Percentiles rank a stretch among this genome's conserved stretches.
These are phyloP conservation scores for Ambrosia hybrid DNA, from an alignment of 140 eudicot genomes.

Conservation along the genomic window DNA sequence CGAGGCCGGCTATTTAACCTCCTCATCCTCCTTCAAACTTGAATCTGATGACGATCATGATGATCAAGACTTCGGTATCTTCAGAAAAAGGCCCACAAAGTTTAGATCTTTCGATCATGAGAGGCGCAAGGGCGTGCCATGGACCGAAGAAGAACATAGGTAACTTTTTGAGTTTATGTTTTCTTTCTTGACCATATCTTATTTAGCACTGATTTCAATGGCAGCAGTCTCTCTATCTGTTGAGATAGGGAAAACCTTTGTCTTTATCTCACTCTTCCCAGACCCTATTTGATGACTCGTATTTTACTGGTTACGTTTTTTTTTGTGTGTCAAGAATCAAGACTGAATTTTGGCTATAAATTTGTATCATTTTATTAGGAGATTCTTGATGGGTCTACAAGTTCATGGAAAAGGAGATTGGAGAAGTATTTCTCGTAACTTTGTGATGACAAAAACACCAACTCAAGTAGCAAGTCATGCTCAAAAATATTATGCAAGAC, in stretches of 20 bases:
- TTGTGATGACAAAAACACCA: slow-evolving; percentile 64
- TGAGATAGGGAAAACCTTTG: too few species aligned
- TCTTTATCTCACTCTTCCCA: too few species aligned
- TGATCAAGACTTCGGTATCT: slow-evolving; percentile 29
- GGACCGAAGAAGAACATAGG: slow-evolving; percentile 95
- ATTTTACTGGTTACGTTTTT: background rate
- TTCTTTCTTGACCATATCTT: background rate
- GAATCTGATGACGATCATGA: slow-evolving; percentile 47
- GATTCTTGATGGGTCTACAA: slow-evolving; percentile 68
- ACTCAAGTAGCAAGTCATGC: slow-evolving; percentile 94
- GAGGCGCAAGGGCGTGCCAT: slow-evolving; percentile 74
- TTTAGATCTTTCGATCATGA: slow-evolving; percentile 58
- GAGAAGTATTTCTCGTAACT: slow-evolving; percentile 78
- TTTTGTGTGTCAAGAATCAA: background rate
- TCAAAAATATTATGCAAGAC: slow-evolving; percentile 75
- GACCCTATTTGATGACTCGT: too few species aligned
- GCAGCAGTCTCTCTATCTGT: too few species aligned
- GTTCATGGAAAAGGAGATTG: slow-evolving; percentile 87
- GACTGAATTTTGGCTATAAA: background rate
- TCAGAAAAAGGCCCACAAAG: slow-evolving; percentile 40
- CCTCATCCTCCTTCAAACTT: slow-evolving; percentile 38
- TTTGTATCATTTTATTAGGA: slow-evolving; percentile 37
- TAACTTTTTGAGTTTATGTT: slow-evolving; percentile 18
- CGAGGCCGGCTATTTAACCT: slow-evolving; percentile 67
- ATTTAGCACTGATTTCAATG: background rate